Percentiles rank a stretch among this genome's conserved stretches.
Conservation (phyloP, 495 filamentous ascomycete species). For the Symbiotaphrina buchneri region DNA sequence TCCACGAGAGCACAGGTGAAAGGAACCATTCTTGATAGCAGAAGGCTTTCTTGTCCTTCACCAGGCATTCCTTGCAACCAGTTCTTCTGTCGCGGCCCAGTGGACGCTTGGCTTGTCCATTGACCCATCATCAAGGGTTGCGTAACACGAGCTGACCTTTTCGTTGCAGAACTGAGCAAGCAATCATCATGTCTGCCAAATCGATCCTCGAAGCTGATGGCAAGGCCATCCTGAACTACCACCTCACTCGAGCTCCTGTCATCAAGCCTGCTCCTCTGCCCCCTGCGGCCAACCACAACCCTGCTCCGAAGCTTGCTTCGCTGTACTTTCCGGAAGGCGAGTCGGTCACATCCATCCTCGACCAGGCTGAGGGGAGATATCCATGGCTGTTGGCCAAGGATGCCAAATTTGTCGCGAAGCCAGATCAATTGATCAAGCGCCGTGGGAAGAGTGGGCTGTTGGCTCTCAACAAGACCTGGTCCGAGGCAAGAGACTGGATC, state of each 20-base stretch:
- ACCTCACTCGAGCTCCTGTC: constrained; percentile 92
- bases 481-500: constrained; percentile 83
- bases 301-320: constrained; percentile 72
- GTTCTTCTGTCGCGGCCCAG: too few relatives aligned
- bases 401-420: constrained; percentile 94
- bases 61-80: too few relatives aligned
- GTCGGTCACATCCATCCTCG: constrained; percentile 61
- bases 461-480: constrained; percentile 92
- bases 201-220: constrained; percentile 96
- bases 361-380: constrained; percentile 87
- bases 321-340: constrained; percentile 84
- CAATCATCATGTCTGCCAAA: constrained; percentile 93
- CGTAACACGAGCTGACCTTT: constrained; percentile 6
- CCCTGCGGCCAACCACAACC: constrained; percentile 66
- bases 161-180: constrained; percentile 5
- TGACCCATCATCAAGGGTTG: too few relatives aligned
- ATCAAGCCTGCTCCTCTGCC: constrained; percentile 97
- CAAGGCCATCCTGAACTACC: constrained; percentile 99
- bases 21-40: too few relatives aligned
- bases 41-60: too few relatives aligned
- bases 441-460: constrained; percentile 96
- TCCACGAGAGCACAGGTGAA: too few relatives aligned
- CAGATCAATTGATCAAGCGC: constrained; percentile 98
- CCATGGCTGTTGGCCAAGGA: constrained; percentile 72
- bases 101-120: too few relatives aligned